phyloP scores from a whole-genome alignment of 371 early-diverging fungal species.

The Nematocida homosporus region DNA sequence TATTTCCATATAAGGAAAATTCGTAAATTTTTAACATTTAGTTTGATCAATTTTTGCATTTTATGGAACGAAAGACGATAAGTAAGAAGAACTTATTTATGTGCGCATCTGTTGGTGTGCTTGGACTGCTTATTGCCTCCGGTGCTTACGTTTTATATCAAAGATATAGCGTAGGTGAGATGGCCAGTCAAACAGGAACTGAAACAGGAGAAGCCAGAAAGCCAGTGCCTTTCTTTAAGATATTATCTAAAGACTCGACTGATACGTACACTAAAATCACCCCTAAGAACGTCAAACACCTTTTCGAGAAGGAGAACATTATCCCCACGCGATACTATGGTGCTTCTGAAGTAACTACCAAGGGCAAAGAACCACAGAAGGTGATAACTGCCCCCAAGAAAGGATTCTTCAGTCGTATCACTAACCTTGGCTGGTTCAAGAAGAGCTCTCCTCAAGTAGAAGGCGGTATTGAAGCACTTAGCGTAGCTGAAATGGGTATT shows the following conservation, averaged over 20 bases:
- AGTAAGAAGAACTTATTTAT: neutral
- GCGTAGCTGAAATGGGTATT: neutral
- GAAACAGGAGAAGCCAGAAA: too few species aligned
- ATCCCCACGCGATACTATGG: constrained; percentile 11
- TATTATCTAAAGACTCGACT: neutral
- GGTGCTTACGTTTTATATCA: neutral
- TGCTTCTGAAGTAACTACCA: neutral
- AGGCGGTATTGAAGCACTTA: neutral
- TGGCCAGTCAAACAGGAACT: neutral
- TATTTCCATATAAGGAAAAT: constrained; percentile 1
- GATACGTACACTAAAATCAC: neutral
- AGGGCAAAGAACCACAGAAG: neutral
- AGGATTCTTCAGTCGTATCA: neutral
- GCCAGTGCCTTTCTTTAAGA: too few species aligned
- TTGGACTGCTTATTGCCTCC: neutral
- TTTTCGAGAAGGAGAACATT: constrained; percentile 42
- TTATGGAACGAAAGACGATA: neutral
- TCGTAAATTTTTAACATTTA: neutral
- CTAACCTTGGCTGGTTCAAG: neutral
- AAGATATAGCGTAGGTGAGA: neutral
- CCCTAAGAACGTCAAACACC: neutral
- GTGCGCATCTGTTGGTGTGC: neutral
- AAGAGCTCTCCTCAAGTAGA: neutral
- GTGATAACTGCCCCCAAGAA: neutral
- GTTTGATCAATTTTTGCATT: neutral